Conservation (phyloP, 495 filamentous ascomycete genomes). For the Trichoderma parareesei region DNA sequence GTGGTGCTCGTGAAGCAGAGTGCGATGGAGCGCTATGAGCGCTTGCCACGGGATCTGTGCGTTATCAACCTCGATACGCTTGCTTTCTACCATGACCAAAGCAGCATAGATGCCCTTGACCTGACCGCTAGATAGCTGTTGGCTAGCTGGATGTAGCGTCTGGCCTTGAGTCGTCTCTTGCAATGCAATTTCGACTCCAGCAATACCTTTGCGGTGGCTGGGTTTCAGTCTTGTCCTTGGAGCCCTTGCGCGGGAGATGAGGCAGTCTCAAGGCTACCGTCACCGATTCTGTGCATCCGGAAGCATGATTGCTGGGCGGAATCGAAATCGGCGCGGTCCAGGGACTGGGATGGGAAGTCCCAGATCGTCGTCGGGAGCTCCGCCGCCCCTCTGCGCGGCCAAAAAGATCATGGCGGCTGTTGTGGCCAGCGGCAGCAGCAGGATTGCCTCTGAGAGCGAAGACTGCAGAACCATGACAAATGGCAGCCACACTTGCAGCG, state of each 20-base stretch:
- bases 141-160: neutral
- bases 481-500: neutral
- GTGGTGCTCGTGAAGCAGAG: slow-evolving; percentile 59
- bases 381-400: neutral
- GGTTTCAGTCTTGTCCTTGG: neutral
- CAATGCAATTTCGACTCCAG: neutral
- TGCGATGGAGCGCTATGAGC: slow-evolving; percentile 37
- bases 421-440: neutral
- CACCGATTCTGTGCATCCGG: neutral
- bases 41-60: slow-evolving; percentile 39
- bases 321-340: neutral
- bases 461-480: neutral
- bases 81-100: slow-evolving; percentile 70
- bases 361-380: neutral
- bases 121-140: slow-evolving; percentile 19
- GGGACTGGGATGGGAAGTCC: slow-evolving; percentile 1
- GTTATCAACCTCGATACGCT: slow-evolving; percentile 67
- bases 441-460: neutral
- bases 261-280: neutral
- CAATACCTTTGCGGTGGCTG: neutral
- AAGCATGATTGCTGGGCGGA: neutral
- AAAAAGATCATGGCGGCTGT: slow-evolving; percentile 1
- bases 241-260: neutral
- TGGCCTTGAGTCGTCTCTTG: neutral
- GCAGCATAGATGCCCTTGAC: slow-evolving; percentile 71